Conservation (phyloP, 208 protist species). For the Phytomonas sp. region DNA sequence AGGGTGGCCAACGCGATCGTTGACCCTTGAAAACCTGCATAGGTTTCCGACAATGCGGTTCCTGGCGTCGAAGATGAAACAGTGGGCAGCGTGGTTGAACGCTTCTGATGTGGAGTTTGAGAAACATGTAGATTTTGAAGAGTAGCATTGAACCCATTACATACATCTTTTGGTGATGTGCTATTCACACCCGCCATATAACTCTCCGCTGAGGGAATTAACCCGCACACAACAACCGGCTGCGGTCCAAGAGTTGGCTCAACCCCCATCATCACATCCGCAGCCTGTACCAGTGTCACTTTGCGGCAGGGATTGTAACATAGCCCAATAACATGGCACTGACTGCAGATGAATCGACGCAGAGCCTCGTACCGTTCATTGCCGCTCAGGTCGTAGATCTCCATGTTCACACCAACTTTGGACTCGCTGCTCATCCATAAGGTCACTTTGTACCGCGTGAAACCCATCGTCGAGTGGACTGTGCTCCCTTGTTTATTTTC, state of each 20-base stretch:
- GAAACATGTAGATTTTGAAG: background rate
- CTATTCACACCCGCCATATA: background rate
- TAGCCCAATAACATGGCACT: slow-evolving; percentile 65
- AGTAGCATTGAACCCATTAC: background rate
- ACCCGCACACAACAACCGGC: slow-evolving; percentile 71
- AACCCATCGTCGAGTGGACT: slow-evolving; percentile 45
- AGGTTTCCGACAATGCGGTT: background rate
- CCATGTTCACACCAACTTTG: slow-evolving; percentile 44
- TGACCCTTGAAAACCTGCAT: background rate
- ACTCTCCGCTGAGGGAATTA: slow-evolving; percentile 20
- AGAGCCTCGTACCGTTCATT: slow-evolving; percentile 57
- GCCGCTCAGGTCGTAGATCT: slow-evolving; percentile 71
- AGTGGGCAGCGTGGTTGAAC: background rate
- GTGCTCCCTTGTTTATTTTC: slow-evolving; percentile 11
- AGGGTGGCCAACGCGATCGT: background rate
- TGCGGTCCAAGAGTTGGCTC: slow-evolving; percentile 61
- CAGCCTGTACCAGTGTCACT: slow-evolving; percentile 70
- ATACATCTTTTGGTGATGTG: background rate
- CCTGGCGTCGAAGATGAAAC: background rate
- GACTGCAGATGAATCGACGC: slow-evolving; percentile 59
- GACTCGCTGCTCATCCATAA: slow-evolving; percentile 37
- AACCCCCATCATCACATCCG: slow-evolving; percentile 71
- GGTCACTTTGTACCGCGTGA: slow-evolving; percentile 30
- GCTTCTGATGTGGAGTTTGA: background rate
- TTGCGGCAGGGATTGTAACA: slow-evolving; percentile 73